These are phyloP conservation scores for Kluyveromyces lactis DNA, from an alignment of 805 yeast species.

Conservation along the genomic window DNA sequence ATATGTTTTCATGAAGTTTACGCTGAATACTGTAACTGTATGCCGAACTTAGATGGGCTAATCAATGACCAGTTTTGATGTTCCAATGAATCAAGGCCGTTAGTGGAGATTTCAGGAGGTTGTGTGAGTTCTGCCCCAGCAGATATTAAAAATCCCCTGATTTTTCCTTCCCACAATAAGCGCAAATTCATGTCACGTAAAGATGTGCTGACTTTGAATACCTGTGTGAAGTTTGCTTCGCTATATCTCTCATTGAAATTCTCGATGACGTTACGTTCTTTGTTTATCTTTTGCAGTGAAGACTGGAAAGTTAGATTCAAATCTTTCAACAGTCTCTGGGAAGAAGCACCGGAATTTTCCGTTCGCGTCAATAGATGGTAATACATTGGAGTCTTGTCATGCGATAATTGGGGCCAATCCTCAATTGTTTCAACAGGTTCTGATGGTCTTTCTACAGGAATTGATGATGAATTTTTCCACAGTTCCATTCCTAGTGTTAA, in stretches of 20 bases:
- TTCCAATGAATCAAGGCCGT: constrained; percentile 6
- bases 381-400: constrained; percentile 12
- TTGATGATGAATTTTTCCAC: constrained; percentile 42
- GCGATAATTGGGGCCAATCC: background rate
- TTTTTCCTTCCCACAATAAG: constrained; percentile 82
- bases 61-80: constrained; percentile 6
- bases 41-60: constrained; percentile 21
- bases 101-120: constrained; percentile 5
- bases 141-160: constrained; percentile 67
- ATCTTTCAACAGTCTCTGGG: constrained; percentile 19
- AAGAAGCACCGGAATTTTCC: constrained; percentile 10
- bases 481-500: constrained; percentile 80
- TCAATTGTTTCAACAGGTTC: background rate
- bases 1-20: constrained; percentile 5
- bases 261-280: constrained; percentile 37
- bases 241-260: constrained; percentile 44
- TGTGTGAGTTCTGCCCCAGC: constrained; percentile 52
- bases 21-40: constrained; percentile 26
- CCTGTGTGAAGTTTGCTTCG: constrained; percentile 54
- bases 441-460: background rate
- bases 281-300: constrained; percentile 23
- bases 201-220: constrained; percentile 66
- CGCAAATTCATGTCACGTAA: constrained; percentile 52
- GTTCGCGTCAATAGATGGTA: constrained; percentile 11
- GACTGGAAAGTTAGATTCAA: constrained; percentile 26